These are phyloP conservation scores for Pseudogymnoascus pannorum DNA, from an alignment of 2,329 filamentous ascomycete genomes.

Conservation along the genomic window DNA sequence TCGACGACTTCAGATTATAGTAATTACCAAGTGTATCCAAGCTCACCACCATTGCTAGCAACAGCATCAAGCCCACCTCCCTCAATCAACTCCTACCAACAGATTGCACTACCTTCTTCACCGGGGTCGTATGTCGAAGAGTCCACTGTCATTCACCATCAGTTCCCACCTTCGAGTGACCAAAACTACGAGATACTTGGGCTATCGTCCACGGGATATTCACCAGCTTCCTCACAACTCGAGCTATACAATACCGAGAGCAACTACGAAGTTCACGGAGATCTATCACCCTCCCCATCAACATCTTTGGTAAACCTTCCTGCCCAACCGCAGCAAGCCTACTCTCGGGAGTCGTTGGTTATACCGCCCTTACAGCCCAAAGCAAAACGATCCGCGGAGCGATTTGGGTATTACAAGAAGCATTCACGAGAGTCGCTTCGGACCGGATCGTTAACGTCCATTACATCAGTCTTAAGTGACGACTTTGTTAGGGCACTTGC, in stretches of 20 bases:
- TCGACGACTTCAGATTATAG: slow-evolving; percentile 26
- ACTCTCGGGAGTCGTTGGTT: slow-evolving; percentile 54
- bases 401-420: slow-evolving; percentile 41
- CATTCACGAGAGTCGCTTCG: slow-evolving; percentile 47
- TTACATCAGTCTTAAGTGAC: slow-evolving; percentile 41
- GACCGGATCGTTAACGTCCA: slow-evolving; percentile 47
- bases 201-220: slow-evolving; percentile 40
- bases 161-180: slow-evolving; percentile 16
- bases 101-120: slow-evolving; percentile 2
- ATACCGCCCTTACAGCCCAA: slow-evolving; percentile 47
- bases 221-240: neutral
- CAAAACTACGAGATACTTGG: slow-evolving; percentile 46
- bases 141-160: slow-evolving; percentile 8
- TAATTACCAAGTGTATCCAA: slow-evolving; percentile 29
- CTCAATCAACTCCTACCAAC: slow-evolving; percentile 11
- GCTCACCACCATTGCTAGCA: slow-evolving; percentile 18
- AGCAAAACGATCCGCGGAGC: slow-evolving; percentile 42
- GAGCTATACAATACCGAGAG: slow-evolving; percentile 29
- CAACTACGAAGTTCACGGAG: slow-evolving; percentile 46
- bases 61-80: slow-evolving; percentile 18
- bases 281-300: slow-evolving; percentile 34
- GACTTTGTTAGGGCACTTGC: slow-evolving; percentile 33
- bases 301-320: slow-evolving; percentile 21
- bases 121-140: slow-evolving; percentile 1
- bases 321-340: slow-evolving; percentile 29